Conservation (phyloP, 768 basidiomycete species). For the Agrocybe praecox region DNA sequence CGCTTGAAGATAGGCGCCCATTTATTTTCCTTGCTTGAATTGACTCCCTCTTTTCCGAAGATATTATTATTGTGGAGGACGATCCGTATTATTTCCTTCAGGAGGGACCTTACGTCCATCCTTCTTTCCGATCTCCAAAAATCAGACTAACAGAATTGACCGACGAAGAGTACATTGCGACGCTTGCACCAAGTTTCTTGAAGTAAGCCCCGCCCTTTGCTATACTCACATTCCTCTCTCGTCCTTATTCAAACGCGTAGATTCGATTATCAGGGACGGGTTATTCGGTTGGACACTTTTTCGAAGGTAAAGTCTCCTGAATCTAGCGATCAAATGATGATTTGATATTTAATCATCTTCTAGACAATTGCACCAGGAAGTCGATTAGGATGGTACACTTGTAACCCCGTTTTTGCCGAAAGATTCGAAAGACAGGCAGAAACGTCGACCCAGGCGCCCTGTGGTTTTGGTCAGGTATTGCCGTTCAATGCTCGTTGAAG, state of each 20-base stretch:
- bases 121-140: constrained; percentile 29
- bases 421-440: constrained; percentile 72
- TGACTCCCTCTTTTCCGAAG: constrained; percentile 28
- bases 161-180: constrained; percentile 49
- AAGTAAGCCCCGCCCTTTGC: constrained; percentile 34
- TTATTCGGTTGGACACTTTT: constrained; percentile 82
- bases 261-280: constrained; percentile 79
- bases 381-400: constrained; percentile 81
- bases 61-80: constrained; percentile 81
- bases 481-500: neutral
- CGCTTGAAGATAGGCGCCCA: neutral
- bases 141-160: constrained; percentile 5
- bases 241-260: constrained; percentile 29
- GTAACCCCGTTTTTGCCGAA: constrained; percentile 76
- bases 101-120: constrained; percentile 53
- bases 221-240: neutral
- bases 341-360: neutral
- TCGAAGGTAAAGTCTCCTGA: constrained; percentile 52
- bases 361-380: constrained; percentile 80
- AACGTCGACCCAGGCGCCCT: constrained; percentile 68
- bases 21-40: neutral
- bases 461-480: constrained; percentile 68
- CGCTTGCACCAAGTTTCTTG: constrained; percentile 64
- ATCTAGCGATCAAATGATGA: neutral
- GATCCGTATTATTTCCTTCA: constrained; percentile 84